These are phyloP conservation scores for Pseudocercospora pini-densiflorae DNA, from an alignment of 2,329 filamentous ascomycete species.

Conservation along the genomic window DNA sequence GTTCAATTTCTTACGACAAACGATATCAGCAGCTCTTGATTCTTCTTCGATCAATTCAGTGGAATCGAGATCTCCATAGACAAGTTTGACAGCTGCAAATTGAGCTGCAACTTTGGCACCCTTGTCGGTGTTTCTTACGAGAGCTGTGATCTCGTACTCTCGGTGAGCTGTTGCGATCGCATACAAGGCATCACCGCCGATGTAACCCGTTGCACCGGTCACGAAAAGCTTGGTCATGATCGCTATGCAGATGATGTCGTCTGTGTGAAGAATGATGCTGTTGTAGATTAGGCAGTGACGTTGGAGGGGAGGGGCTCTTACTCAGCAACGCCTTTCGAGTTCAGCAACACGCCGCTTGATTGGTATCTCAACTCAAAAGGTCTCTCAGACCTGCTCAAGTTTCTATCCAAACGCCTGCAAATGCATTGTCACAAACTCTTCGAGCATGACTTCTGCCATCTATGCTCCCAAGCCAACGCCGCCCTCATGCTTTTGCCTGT, in stretches of 20 bases:
- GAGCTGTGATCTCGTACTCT: conserved; percentile 54
- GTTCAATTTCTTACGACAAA: conserved; percentile 44
- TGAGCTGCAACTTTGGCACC: conserved; percentile 50
- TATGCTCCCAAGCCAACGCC: neutral
- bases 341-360: neutral
- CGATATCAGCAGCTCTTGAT: conserved; percentile 55
- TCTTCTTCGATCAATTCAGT: conserved; percentile 50
- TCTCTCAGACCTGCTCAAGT: neutral
- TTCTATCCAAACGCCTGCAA: neutral
- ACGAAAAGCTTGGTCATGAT: conserved; percentile 32
- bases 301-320: neutral
- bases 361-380: neutral
- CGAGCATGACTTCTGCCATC: neutral
- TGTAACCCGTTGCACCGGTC: conserved; percentile 40
- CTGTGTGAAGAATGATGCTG: neutral
- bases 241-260: neutral
- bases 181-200: conserved; percentile 52
- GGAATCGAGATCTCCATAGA: conserved; percentile 57
- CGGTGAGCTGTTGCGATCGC: conserved; percentile 51
- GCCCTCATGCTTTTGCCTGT: neutral
- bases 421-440: neutral
- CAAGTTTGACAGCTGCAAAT: conserved; percentile 55
- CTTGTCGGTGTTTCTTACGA: conserved; percentile 56
- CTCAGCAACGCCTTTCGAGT: too few species aligned
- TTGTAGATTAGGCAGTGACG: conserved; percentile 1